Percentiles rank a stretch among this genome's conserved stretches.
phyloP scores from a whole-genome alignment of 176 grass and related monocot genomes.

The Carex cristatella region DNA sequence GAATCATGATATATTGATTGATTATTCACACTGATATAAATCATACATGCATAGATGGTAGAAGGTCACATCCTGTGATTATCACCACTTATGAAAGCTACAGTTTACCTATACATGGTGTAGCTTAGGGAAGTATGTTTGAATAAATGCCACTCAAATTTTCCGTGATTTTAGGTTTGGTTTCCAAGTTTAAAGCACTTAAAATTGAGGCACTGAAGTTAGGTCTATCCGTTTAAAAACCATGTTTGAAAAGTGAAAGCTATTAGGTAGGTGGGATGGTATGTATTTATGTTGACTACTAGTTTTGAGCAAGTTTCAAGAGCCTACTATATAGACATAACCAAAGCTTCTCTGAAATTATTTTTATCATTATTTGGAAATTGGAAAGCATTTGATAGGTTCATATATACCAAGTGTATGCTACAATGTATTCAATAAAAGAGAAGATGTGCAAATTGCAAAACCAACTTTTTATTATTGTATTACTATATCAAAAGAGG shows the following conservation, averaged over 20 bases:
- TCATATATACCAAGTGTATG: neutral
- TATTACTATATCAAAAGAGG: neutral
- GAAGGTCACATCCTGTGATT: conserved; percentile 21
- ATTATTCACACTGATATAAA: neutral
- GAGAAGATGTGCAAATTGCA: neutral
- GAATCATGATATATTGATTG: conserved; percentile 11
- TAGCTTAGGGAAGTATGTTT: conserved; percentile 12
- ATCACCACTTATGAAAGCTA: conserved; percentile 14
- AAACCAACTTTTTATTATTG: neutral
- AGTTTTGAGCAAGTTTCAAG: neutral
- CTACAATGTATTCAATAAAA: neutral
- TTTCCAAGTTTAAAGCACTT: conserved; percentile 20
- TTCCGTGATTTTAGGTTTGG: conserved; percentile 14
- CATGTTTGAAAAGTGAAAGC: neutral
- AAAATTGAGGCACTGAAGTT: neutral
- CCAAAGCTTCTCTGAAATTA: neutral
- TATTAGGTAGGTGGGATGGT: conserved; percentile 8
- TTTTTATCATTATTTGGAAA: neutral
- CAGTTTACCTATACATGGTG: conserved; percentile 14
- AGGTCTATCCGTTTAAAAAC: conserved; percentile 5
- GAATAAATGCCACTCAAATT: neutral
- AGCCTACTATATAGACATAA: conserved; percentile 1
- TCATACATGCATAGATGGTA: conserved; percentile 14
- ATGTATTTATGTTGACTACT: neutral
- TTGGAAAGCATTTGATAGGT: neutral